Base-by-base conservation (phyloP, 129 eudicot genomes). In the Tagetes patula region DNA sequence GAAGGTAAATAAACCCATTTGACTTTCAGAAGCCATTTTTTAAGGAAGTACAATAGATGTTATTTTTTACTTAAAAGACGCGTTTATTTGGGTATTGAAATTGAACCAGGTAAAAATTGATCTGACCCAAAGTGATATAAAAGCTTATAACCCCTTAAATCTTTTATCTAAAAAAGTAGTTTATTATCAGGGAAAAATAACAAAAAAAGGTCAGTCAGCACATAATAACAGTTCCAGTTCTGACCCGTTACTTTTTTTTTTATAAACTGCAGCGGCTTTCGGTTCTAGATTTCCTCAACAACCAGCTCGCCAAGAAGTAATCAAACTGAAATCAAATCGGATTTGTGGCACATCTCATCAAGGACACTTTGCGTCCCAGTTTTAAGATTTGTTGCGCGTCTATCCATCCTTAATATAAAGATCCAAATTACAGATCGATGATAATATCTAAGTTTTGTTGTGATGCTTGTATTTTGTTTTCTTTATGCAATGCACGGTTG, bases 271-370 rank as follows among this genome's bases (percentile, higher is more conserved):
- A 91, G 99, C 89, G 96, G 3, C 78, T 79, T 41, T 91, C 97
- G 14, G 93, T 95, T 66, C 91, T 95, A 31, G 97, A 91, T 77
- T 95, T 90, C 72, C 86, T 95, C 58, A 86, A 87, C 50, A 72
- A 60, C 69, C 97, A 95, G 72, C 83, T 88, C 73, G 69, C 81
- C 48, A 85, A 82, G 77, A 76, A 85, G 47, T 73, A 76, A 77
- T 47, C 87, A 5, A 78, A 69, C 60, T 70, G 82, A 82, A 52
- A 75, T 64, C 41, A 42, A 70, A 32, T 70, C 41, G 20, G 67
- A 71, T 41, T 10, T 37, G 8, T 49, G 75, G 9, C 48, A 40
- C 55, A 9, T 61, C 50, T 34, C 12, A 38, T 32, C 30, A 69
- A n/a, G 48, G 9, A 77, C 52, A 58, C 63, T 20, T 61, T 5